Base-by-base conservation (phyloP, 1,284 basidiomycete genomes). In the Fomitiporia mediterranea region DNA sequence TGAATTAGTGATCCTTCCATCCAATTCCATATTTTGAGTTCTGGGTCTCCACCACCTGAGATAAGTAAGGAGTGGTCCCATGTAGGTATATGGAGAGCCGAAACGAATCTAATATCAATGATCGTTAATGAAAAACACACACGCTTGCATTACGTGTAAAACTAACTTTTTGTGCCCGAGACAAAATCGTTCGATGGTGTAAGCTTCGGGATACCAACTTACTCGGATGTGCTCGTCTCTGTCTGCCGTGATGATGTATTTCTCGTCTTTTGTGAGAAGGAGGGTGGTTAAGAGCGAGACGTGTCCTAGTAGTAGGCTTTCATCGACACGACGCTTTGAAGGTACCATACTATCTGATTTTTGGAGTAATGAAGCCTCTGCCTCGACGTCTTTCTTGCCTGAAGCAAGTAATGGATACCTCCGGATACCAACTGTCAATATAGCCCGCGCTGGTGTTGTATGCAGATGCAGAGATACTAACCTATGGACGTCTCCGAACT, bases 151-250 rank as follows among this genome's bases (percentile, higher is more conserved):
- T n/a, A n/a, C n/a, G n/a, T n/a, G n/a, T n/a, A n/a, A n/a, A n/a
- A 74, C 83, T 63, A 61, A 94, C 90, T 86, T 89, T 63, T 79
- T 77, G 66, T 91, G 88, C 5, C 93, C 94, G 38, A 94, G 78
- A 60, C 93, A 89, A 69, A 84, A 96, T 57, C 79, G 81, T 68
- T 96, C 91, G 56, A 96, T 88, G 34, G 82, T 80, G 63, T 87
- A 89, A 11, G 91, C 87, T 58, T 87, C 75, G 0, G 94, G 94
- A 66, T 82, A 97, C 80, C 89, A 83, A 65, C 89, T 93, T n/a
- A 95, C 80, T 52, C 94, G 79, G 53, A 98, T 87, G 67, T 97
- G 94, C 67, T 97, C 94, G 66, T 97, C 94, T 44, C 94, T 74
- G 68, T 97, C 94, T 0, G 91, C 87, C 0, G 92, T 91, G 62